Percentiles rank a stretch among this genome's conserved stretches.
Evolutionary conservation across 305 asterid species (phyloP).

Genomic region (Rubia balearica): DNA sequence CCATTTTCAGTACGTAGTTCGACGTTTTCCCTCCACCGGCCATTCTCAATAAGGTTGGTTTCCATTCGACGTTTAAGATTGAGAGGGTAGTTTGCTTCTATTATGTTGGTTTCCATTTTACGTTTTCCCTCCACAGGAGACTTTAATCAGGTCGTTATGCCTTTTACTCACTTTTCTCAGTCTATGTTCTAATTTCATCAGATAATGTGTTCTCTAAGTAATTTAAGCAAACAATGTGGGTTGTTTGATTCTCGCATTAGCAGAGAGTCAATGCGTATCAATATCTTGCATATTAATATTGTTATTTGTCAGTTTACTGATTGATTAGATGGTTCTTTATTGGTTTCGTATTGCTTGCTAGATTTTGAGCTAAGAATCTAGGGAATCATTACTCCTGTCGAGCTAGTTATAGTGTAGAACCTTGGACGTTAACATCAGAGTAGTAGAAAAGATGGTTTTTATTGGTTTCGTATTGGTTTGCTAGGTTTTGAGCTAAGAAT

Average conservation of each 20-base stretch:
- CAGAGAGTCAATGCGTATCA: background rate
- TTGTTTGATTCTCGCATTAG: background rate
- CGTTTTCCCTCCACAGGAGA: too few species aligned
- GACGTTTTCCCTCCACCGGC: too few species aligned
- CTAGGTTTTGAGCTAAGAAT: background rate
- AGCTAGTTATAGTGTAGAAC: too few species aligned
- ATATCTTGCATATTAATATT: background rate
- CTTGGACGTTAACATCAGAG: too few species aligned
- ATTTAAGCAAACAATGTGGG: background rate
- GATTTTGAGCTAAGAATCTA: background rate
- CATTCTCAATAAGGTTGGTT: too few species aligned
- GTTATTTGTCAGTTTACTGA: background rate
- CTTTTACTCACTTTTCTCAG: background rate
- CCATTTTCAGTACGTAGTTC: too few species aligned
- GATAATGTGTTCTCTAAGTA: background rate
- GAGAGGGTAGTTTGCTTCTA: too few species aligned
- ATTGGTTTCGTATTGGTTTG: background rate
- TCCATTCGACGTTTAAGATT: too few species aligned
- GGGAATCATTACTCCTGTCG: too few species aligned
- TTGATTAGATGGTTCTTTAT: background rate
- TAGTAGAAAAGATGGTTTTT: background rate
- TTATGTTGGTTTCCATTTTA: too few species aligned
- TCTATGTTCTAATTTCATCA: background rate
- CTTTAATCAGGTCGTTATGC: too few species aligned
- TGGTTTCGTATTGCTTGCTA: too few species aligned